Base-by-base conservation (phyloP, 2,329 filamentous ascomycete genomes). In the Exophiala mesophila region DNA sequence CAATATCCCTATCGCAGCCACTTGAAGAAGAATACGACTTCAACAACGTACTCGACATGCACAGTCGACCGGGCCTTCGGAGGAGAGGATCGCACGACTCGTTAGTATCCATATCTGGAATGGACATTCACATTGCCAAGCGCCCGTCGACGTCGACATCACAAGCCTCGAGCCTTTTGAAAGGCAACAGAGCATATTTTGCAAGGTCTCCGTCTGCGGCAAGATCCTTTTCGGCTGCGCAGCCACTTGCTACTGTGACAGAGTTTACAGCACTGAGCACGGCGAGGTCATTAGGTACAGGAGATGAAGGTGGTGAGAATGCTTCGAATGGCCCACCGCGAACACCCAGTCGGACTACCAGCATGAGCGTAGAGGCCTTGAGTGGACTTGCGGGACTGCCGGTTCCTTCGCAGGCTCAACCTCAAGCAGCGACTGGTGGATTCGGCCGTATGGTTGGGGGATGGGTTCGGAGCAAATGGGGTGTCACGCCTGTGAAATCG, bases 41-140 rank as follows among this genome's bases (percentile, higher is more conserved):
- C 12, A 23, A 36, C 16, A 34, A 31, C 12, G 35, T 37, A 10
- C 32, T 39, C 13, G 38, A 39, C 15, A 10, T 41, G 31, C n/a
- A 36, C 13, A 40, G 28, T 5, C 45, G 31, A 28, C 40, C 45
- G 6, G 20, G 19, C 12, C 39, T 89, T 3, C 83, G 78, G 29
- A 81, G 83, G 21, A 74, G 80, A 2, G 60, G 80, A 2, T 95
- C 89, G 1, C 88, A 94, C 55, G 89, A 96, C 60, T 94, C 87
- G 13, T 82, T 96, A 48, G 77, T 96, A 54, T 96, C 89, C 0
- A 76, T 95, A 2, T 79, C 82, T 0, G 88, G 88, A 2, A 82
- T 95, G 61, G 90, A 96, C 59, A 94, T 95, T 36, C 88, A 94
- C 61, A 88, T 94, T 3, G 82, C 83, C 56, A 74, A 76, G 1